Evolutionary conservation across 1,284 basidiomycete species (phyloP).

Genomic region (Cryptococcus wingfieldii): DNA sequence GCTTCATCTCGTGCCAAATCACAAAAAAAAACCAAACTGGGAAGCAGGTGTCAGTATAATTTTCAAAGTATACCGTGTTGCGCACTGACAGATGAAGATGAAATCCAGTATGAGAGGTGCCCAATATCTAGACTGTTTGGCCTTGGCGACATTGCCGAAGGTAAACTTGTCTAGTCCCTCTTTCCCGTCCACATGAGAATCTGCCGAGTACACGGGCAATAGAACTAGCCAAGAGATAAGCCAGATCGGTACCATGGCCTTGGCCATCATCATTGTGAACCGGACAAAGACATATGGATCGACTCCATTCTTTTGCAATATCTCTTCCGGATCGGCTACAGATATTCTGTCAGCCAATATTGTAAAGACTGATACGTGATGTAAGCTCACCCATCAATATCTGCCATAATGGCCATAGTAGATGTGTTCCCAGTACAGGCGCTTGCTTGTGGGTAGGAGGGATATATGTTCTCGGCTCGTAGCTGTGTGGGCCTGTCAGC

Average conservation of each 20-base stretch:
- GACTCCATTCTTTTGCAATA: conserved; percentile 46
- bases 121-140: conserved; percentile 44
- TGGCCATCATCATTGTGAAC: conserved; percentile 62
- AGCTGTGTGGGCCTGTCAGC: conserved; percentile 39
- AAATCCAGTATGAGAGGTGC: conserved; percentile 51
- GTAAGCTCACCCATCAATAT: conserved; percentile 46
- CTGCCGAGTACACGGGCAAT: conserved; percentile 59
- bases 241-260: conserved; percentile 64
- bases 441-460: conserved; percentile 42
- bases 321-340: conserved; percentile 53
- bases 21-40: conserved; percentile 64
- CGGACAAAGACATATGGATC: conserved; percentile 70
- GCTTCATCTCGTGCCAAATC: conserved; percentile 61
- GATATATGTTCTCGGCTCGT: conserved; percentile 70
- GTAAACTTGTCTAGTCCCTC: conserved; percentile 55
- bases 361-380: conserved; percentile 33
- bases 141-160: conserved; percentile 51
- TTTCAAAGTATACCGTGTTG: neutral
- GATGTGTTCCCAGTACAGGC: conserved; percentile 24
- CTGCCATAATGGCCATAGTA: conserved; percentile 33
- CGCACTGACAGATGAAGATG: conserved; percentile 48
- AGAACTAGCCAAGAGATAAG: conserved; percentile 59
- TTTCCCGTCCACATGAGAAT: conserved; percentile 43
- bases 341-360: conserved; percentile 50
- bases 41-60: neutral